Evolutionary conservation across 163 green algal genomes (phyloP).

Genomic region (Scenedesmus sp.): DNA sequence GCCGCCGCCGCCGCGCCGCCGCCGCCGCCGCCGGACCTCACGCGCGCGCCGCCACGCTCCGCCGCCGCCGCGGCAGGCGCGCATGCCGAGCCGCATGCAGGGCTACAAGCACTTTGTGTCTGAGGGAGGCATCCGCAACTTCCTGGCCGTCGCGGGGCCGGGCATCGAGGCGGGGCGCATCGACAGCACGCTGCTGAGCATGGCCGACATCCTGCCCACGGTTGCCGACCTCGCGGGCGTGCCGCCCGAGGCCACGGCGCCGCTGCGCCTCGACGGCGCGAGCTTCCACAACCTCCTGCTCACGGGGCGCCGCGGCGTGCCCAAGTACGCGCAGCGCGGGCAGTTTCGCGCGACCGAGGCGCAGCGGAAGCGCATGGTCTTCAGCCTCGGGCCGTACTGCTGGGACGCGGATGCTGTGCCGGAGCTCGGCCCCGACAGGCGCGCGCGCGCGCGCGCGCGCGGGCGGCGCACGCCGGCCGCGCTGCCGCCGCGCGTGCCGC

Average conservation of each 20-base stretch:
- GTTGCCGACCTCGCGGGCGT: conserved; percentile 5
- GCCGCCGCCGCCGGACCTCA: background rate
- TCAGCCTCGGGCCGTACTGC: conserved; percentile 16
- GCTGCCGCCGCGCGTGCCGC: background rate
- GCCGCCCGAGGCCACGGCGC: no score
- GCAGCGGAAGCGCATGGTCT: conserved; percentile 26
- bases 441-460: no score
- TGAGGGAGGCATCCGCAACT: conserved; percentile 31
- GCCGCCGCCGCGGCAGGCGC: no score
- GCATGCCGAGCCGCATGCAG: conserved; percentile 28
- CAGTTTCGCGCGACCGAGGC: background rate
- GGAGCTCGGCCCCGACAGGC: conserved; percentile 1
- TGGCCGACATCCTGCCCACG: conserved; percentile 14
- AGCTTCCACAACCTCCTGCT: conserved; percentile 25
- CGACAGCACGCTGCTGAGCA: conserved; percentile 2
- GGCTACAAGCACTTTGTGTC: background rate
- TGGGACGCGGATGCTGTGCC: background rate
- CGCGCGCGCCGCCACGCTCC: no score
- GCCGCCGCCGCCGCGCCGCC: no score
- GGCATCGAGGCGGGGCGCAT: background rate
- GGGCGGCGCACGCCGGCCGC: no score
- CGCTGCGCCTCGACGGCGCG: conserved; percentile 1
- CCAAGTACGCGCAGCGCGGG: background rate
- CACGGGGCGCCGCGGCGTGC: background rate
- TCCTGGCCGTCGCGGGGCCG: conserved; percentile 18